phyloP scores from a whole-genome alignment of 140 eudicot species.

The Ambrosia hybrid region DNA sequence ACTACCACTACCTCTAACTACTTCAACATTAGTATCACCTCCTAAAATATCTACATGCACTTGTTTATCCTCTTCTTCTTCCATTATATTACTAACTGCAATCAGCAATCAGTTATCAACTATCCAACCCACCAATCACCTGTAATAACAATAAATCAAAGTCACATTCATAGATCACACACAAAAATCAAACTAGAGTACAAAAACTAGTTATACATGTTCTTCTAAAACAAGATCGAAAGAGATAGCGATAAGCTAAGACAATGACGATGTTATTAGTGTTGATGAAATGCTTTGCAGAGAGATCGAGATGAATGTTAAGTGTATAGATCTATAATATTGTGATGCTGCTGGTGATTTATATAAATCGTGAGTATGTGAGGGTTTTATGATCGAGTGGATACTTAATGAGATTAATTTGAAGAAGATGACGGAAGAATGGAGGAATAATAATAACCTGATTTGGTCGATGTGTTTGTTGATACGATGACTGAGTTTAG shows the following conservation, averaged over 20 bases:
- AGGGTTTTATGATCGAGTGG: slow-evolving; percentile 26
- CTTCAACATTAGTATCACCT: slow-evolving; percentile 26
- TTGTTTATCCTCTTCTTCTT: slow-evolving; percentile 60
- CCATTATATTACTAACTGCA: slow-evolving; percentile 46
- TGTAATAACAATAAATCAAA: slow-evolving; percentile 27
- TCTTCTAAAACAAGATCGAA: slow-evolving; percentile 24
- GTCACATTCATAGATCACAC: slow-evolving; percentile 24
- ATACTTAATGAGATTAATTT: slow-evolving; percentile 22
- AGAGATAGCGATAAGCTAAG: not conserved
- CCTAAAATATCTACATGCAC: slow-evolving; percentile 37
- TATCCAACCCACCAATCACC: slow-evolving; percentile 21
- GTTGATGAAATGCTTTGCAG: slow-evolving; percentile 21
- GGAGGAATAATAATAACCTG: slow-evolving; percentile 22
- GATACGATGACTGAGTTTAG: slow-evolving; percentile 40
- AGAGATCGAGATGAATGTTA: slow-evolving; percentile 36
- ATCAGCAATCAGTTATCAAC: not conserved
- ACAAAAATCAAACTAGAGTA: not conserved
- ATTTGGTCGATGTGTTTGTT: slow-evolving; percentile 39
- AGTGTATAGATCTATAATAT: slow-evolving; percentile 28
- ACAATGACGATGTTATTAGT: not conserved
- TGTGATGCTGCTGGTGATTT: slow-evolving; percentile 18
- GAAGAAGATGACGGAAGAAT: slow-evolving; percentile 22
- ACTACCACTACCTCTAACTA: not conserved
- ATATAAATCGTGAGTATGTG: slow-evolving; percentile 6
- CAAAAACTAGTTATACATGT: slow-evolving; percentile 5